A percentile compares a stretch with the other conserved stretches of the same genome.
Conservation (phyloP, 2,329 filamentous ascomycete species). For the Akanthomyces uredinophilus region DNA sequence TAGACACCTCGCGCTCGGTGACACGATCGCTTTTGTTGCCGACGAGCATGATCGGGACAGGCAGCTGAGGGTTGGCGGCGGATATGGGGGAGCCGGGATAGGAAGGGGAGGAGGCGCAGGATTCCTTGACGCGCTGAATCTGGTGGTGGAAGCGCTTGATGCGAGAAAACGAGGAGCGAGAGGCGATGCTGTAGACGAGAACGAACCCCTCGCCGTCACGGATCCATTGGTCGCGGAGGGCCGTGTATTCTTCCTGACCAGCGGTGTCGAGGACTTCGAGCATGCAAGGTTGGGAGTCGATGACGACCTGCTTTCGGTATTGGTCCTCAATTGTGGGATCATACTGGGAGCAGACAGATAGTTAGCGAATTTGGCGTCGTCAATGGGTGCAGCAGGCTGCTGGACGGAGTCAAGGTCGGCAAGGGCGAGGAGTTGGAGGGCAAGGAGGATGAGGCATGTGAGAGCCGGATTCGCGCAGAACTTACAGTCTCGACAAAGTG, state of each 20-base stretch:
- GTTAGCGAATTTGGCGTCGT: constrained; percentile 3
- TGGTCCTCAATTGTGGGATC: constrained; percentile 86
- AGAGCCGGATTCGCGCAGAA: constrained; percentile 19
- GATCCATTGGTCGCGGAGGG: constrained; percentile 96
- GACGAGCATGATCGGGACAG: constrained; percentile 94
- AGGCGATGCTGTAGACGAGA: constrained; percentile 97
- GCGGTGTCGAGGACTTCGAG: constrained; percentile 95
- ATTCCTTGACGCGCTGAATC: constrained; percentile 96
- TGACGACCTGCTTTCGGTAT: constrained; percentile 84
- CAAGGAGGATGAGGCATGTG: background rate
- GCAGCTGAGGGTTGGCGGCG: constrained; percentile 53
- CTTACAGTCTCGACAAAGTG: constrained; percentile 93
- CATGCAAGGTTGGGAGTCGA: constrained; percentile 94
- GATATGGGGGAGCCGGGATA: constrained; percentile 71
- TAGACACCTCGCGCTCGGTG: constrained; percentile 92
- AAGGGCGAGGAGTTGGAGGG: background rate
- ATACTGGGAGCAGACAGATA: constrained; percentile 48
- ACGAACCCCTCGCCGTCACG: constrained; percentile 96
- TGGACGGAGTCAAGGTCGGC: background rate
- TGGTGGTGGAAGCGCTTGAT: constrained; percentile 96
- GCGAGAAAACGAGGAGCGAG: constrained; percentile 86
- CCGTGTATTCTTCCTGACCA: constrained; percentile 97
- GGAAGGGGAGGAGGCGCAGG: constrained; percentile 67
- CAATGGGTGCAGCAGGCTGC: background rate
- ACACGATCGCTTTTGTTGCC: constrained; percentile 98